Base-by-base conservation (phyloP, 441 rosid genomes). In the Codiaeum variegatum region DNA sequence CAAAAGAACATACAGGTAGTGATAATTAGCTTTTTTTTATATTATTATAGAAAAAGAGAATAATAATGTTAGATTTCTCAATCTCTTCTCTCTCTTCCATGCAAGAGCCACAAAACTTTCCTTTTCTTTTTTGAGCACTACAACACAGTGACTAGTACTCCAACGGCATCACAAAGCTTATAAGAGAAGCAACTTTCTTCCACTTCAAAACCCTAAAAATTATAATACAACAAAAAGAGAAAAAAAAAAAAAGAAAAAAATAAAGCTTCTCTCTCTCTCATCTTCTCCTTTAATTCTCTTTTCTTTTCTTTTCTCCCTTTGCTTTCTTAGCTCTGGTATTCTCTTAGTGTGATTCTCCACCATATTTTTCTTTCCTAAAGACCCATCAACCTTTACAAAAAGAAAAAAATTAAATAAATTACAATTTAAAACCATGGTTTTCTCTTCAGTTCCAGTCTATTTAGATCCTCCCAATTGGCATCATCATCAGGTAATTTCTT, bases 391-490 rank as follows among this genome's bases (percentile, higher is more conserved):
- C 88, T 88, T 92, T 86, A 73, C 73, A 60, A 86, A 82, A 86
- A 77, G 72, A 69, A 76, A 75, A 75, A 79, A 79, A 73, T 81
- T 73, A 71, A 76, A 66, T 64, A 74, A 71, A 76, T 76, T 79
- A 72, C 15, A 71, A 74, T 67, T 63, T 77, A 81, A 77, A 81
- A 70, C 85, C 76, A 92, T 94, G 98, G 95, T 88, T 81, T 94
- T 88, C 81, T 78, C 97, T 74, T 92, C 98, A 72, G 85, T 89
- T 80, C 97, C 95, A 83, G 81, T 92, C 87, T 92, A 94, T 87
- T 91, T 94, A 79, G 97, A 92, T 88, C 94, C 97, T 77, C 79
- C 90, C 87, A 89, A 90, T 87, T 94, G 98, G 98, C 97, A 52
- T 1, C 97, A 52, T 5, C 97, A 92, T 72, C 97, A 88, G 82